phyloP scores from a whole-genome alignment of 208 protist species.

The Leishmania mexicana region DNA sequence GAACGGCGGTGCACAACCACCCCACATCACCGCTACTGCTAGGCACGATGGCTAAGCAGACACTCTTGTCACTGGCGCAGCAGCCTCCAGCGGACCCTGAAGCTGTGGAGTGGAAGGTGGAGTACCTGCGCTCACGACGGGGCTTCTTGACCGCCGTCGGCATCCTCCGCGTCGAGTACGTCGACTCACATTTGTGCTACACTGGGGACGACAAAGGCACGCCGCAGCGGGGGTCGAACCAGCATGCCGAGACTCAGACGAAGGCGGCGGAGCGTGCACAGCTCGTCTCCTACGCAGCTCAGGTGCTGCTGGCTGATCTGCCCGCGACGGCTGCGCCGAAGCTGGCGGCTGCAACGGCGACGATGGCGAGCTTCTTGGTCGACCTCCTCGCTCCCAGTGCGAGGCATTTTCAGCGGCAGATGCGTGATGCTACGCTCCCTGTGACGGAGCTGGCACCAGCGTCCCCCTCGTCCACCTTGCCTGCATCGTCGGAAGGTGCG shows the following conservation, averaged over 20 bases:
- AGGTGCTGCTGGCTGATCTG: conserved; percentile 25
- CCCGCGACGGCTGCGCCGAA: neutral
- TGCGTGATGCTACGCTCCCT: neutral
- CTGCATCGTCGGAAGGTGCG: neutral
- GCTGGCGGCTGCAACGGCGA: conserved; percentile 7
- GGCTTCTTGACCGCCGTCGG: conserved; percentile 51
- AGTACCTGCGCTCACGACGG: conserved; percentile 45
- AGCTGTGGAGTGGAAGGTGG: conserved; percentile 60
- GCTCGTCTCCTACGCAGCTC: conserved; percentile 12
- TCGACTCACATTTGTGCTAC: conserved; percentile 33
- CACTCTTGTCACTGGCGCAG: conserved; percentile 13
- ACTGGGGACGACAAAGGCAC: neutral
- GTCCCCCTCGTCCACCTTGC: neutral
- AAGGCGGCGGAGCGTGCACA: conserved; percentile 19
- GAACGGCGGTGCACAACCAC: conserved; percentile 17
- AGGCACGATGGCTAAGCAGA: neutral
- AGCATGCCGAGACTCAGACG: neutral
- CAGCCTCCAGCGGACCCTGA: conserved; percentile 19
- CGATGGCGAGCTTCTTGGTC: conserved; percentile 26
- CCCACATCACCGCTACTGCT: neutral
- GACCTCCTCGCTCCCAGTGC: conserved; percentile 22
- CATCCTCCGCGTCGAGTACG: conserved; percentile 72
- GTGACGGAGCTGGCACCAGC: neutral
- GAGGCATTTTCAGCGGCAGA: conserved; percentile 7
- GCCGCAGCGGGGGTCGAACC: neutral